Evolutionary conservation across 768 basidiomycete genomes (phyloP), one percentile per base, ranked within the genome.

Genomic region (Mycena capillaripes): DNA sequence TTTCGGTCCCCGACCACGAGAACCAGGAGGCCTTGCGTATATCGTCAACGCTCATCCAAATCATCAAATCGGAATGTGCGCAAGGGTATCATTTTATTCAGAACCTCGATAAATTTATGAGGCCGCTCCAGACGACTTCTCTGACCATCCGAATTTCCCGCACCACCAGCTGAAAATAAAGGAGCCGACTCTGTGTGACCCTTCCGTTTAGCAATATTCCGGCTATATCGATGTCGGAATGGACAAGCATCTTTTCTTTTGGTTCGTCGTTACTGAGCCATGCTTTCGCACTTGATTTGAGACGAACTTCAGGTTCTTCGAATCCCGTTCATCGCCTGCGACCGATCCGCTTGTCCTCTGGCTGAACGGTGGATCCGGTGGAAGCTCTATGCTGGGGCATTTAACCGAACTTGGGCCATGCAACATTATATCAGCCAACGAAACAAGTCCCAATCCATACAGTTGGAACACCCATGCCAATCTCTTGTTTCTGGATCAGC

Each of bases 361-460:
- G 97, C 85, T 95, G 21, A 95, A 95, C 73, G 95, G 94, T 30
- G 92, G 92, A 11, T 91, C 90, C n/a, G 89, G 58, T 4, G 91
- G 90, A 81, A 91, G 89, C 66, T 92, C 91, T 6, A 90, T 91
- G 10, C 93, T 94, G 0, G 97, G 97, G 8, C 88, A 97, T 25
- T 85, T 99, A 21, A 95, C 97, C 76, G 97, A 98, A 78, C 91
- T 97, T 23, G 97, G 97, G 0, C 97, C 97, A 0, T 98, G 97
- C 83, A 82, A 81, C 32, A 86, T 98, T 71, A n/a, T n/a, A n/a
- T n/a, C n/a, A n/a, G n/a, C n/a, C n/a, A n/a, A n/a, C n/a, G n/a
- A n/a, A n/a, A 91, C 90, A 17, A 91, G 89, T 1, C 76, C 78
- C 77, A 98, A 99, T n/a, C 56, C 56, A 34, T 34, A 57, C 38